Evolutionary conservation across 768 basidiomycete genomes (phyloP), one percentile per base, ranked within the genome.

Genomic region (Pulveroboletus sp.): DNA sequence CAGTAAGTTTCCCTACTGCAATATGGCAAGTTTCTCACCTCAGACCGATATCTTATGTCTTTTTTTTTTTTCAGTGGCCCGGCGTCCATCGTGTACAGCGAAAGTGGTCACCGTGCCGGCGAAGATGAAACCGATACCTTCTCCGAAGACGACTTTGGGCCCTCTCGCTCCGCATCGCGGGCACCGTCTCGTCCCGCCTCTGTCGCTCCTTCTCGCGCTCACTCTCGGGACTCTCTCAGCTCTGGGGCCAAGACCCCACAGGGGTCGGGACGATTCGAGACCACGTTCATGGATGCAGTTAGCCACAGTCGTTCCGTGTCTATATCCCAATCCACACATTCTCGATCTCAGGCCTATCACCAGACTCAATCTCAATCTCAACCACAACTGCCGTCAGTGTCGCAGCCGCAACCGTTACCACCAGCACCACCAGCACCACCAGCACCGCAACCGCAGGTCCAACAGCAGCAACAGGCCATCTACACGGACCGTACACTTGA

Each of bases 1-100:
- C 88, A 89, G 86, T 89, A 66, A 69, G 84, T 51, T n/a, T 31
- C 27, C 18, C 21, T 27, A 27, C 6, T 17, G 14, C 41, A 30
- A 44, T 9, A 9, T 38, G 14, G 28, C 38, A 27, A 37, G 2
- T 8, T 42, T 33, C 28, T 10, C 15, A 1, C 8, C 27, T 18
- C 10, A 4, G 6, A 40, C 38, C 50, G 41, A 53, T 39, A n/a
- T n/a, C 21, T 21, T 21, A 21, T 4, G 2, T 21, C 4, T 21
- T 21, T 21, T 21, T 21, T 21, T 21, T 21, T 53, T 4, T 3
- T 32, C 52, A 89, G 87, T 52, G 87, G 87, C 15, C 87, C 87
- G 4, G 87, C 86, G 1, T 80, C 83, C 7, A 90, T 90, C 48
- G 79, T 90, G 10, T 89, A 87, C 69, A 89, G 86, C 61, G 87